Evolutionary conservation across 2,329 filamentous ascomycete species (phyloP).

Genomic region (Berkeleyomyces basicola): DNA sequence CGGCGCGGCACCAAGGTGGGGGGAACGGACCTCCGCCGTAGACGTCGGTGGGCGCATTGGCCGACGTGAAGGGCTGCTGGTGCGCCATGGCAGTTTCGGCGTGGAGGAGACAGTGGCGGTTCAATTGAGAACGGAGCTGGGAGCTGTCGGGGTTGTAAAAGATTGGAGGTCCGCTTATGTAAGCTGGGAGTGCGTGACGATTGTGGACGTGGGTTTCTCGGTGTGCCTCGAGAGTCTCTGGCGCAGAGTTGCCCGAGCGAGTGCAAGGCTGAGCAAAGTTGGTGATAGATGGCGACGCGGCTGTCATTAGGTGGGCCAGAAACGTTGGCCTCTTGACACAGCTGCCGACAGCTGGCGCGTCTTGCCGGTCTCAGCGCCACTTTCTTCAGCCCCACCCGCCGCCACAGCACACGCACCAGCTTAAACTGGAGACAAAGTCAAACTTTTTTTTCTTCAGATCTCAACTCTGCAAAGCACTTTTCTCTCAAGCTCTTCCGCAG

Average conservation of each 20-base stretch:
- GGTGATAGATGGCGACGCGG: background rate
- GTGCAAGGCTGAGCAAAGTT: slow-evolving; percentile 1
- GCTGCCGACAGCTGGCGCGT: background rate
- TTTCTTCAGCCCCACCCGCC: background rate
- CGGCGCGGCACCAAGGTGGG: background rate
- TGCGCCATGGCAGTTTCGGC: slow-evolving; percentile 30
- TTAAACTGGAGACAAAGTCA: background rate
- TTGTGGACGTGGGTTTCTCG: background rate
- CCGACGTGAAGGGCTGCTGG: slow-evolving; percentile 21
- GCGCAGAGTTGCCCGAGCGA: background rate
- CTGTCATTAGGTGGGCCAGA: slow-evolving; percentile 17
- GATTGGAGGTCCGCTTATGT: background rate
- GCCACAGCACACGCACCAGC: background rate
- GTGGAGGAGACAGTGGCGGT: background rate
- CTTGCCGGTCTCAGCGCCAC: background rate
- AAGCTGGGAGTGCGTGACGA: background rate
- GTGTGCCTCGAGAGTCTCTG: background rate
- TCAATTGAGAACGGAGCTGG: background rate
- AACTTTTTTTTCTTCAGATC: background rate
- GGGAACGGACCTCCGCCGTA: slow-evolving; percentile 41
- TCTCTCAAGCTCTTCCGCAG: background rate
- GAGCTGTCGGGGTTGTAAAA: background rate
- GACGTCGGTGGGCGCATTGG: slow-evolving; percentile 35
- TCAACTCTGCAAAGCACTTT: background rate
- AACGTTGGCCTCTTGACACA: too few species aligned